Base-by-base conservation (phyloP, 2,329 filamentous ascomycete genomes). In the Colletotrichum neosansevieriae region DNA sequence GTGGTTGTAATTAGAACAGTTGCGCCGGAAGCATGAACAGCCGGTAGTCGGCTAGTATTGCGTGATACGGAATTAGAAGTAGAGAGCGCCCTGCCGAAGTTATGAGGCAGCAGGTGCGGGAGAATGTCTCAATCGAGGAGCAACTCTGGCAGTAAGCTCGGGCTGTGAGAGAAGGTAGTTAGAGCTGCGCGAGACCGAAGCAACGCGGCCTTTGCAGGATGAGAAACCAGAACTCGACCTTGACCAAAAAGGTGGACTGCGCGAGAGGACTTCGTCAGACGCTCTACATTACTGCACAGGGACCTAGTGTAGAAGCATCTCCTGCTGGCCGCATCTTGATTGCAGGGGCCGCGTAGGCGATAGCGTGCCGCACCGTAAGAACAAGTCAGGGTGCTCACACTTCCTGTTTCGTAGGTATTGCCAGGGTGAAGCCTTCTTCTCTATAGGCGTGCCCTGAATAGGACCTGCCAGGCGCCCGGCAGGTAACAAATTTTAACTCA, bases 61-160 rank as follows among this genome's bases (percentile, higher is more conserved):
- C 9, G 47, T 15, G 34, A 5, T 38, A 38, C 34, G 3, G 34
- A 38, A 13, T 4, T 12, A 10, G 34, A 4, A 38, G 5, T 10
- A 38, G 12, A 38, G 12, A 38, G 34, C 34, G 4, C 34, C 12
- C 34, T 38, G 34, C 34, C 42, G 42, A 44, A 19, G n/a, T 36
- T 29, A 58, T 21, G 15, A 34, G 40, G 58, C 44, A 67, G 56
- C 44, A 50, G 29, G 45, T 7, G 40, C 60, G 64, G 60, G 47
- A 21, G 29, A 53, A 53, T 67, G 60, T 61, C 60, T 58, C 36
- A 60, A 64, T 67, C 24, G 53, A 67, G 59, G 34, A 21, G 36
- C 45, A 13, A 50, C 19, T 53, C 53, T 63, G 44, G 49, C 32
- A 34, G 36, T n/a, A 58, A 15, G 45, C 3, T 13, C 38, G 36